Evolutionary conservation across 192 early-diverging fungal species (phyloP), one percentile per base, ranked within the genome.

Genomic region (Coemansia sp.): DNA sequence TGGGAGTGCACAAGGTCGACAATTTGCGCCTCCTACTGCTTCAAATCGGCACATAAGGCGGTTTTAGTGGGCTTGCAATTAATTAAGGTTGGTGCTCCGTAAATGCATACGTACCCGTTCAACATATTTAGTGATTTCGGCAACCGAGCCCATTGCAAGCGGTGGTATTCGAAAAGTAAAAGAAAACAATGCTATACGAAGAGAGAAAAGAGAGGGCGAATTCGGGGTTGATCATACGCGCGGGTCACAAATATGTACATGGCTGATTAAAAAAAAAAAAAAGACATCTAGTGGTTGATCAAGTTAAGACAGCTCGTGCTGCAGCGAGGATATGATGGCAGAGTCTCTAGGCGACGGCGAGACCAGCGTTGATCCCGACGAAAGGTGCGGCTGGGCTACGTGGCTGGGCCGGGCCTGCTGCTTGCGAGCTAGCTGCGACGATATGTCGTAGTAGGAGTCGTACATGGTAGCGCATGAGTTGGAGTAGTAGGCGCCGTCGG

Each of bases 1-100:
- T 71, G 78, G 60, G 64, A 48, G 59, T 79, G 77, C 47, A 74
- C 26, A 45, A 79, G 64, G 38, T 74, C 77, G 61, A 79, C 72
- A 37, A 68, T 36, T 73, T 81, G 78, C 53, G 69, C 68, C 16
- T 59, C 63, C 74, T 76, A 71, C 65, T 28, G 41, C 31, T 62
- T 62, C 10, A 43, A n/a, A 20, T 23, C 18, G 31, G 28, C 26
- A 23, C 6, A 21, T 12, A 3, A 33, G 59, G 38, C 13, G 28
- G 33, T 3, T 3, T 59, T 59, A 59, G 31, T 20, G 36, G 13
- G 6, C 33, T 36, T 11, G 56, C 4, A 26, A 2, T 36, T 20
- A 20, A 36, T n/a, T 3, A 35, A 31, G 18, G 13, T 36, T 2
- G 20, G 20, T 6, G 3, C 9, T 3, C 10, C 35, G 16, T 28